A percentile compares a stretch with the other conserved stretches of the same genome.
phyloP scores from a whole-genome alignment of 306 rosid genomes.

The Prunus persica region DNA sequence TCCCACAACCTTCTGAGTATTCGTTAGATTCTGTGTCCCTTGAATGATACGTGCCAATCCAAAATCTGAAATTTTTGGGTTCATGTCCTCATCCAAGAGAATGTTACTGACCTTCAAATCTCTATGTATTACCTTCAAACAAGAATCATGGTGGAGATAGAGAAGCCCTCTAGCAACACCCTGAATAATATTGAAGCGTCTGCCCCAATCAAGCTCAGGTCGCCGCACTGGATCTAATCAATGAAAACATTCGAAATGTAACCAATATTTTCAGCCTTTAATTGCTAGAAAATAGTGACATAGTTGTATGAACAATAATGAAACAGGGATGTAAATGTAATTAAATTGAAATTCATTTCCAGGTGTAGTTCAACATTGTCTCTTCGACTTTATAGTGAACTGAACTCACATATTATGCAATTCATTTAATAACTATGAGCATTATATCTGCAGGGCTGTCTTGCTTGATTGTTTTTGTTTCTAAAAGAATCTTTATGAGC shows the following conservation, averaged over 20 bases:
- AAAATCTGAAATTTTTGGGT: slow-evolving; percentile 38
- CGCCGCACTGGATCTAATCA: slow-evolving; percentile 14
- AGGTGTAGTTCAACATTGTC: no score
- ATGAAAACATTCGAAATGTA: background rate
- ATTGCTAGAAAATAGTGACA: no score
- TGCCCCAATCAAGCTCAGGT: slow-evolving; percentile 17
- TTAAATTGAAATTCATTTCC: no score
- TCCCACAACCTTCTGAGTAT: slow-evolving; percentile 26
- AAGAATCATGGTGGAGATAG: slow-evolving; percentile 29
- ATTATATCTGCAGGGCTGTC: no score
- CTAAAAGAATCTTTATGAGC: no score
- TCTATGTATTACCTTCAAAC: slow-evolving; percentile 25
- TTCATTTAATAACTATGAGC: no score
- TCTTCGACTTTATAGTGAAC: no score
- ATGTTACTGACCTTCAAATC: slow-evolving; percentile 33
- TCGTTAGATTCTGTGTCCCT: background rate
- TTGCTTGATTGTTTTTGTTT: no score
- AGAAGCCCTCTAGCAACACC: slow-evolving; percentile 30
- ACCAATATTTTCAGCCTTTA: no score
- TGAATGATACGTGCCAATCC: slow-evolving; percentile 30
- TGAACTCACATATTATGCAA: no score
- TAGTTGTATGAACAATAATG: no score
- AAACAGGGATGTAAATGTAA: no score
- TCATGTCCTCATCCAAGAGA: slow-evolving; percentile 31
- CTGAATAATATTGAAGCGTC: slow-evolving; percentile 18